Percentiles rank a stretch among this genome's conserved stretches.
Conservation (phyloP, 75 land plant species). For the Pseudotsuga menziesii region DNA sequence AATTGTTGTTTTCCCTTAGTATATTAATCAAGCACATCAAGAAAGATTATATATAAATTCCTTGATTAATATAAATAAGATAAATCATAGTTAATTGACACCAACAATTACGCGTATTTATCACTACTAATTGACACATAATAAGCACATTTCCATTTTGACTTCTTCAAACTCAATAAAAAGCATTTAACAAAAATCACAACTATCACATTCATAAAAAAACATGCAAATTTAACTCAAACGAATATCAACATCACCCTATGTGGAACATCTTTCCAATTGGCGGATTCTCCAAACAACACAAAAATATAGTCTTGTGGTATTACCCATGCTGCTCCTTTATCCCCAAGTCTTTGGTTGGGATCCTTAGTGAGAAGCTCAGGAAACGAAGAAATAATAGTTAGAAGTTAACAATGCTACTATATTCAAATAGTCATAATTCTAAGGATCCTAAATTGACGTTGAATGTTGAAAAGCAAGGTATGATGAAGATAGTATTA, state of each 20-base stretch:
- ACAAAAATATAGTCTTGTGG: neutral
- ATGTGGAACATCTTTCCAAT: neutral
- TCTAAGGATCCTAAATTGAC: neutral
- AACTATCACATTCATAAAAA: neutral
- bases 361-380: constrained; percentile 90
- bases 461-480: too few relatives aligned
- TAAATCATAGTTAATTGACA: neutral
- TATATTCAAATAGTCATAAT: neutral
- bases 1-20: too few relatives aligned
- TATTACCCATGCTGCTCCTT: constrained; percentile 91
- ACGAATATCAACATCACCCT: neutral
- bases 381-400: constrained; percentile 2
- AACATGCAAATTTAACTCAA: neutral
- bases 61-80: too few relatives aligned
- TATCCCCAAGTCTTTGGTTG: constrained; percentile 87
- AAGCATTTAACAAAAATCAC: neutral
- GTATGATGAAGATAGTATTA: too few relatives aligned
- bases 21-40: too few relatives aligned
- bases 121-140: neutral
- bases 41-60: too few relatives aligned
- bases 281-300: neutral
- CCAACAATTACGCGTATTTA: neutral
- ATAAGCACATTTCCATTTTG: neutral
- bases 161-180: neutral
- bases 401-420: neutral